Percentiles rank a stretch among this genome's conserved stretches.
These are phyloP conservation scores for Eimeria acervulina DNA, from an alignment of 169 alveolate species.

Conservation along the genomic window DNA sequence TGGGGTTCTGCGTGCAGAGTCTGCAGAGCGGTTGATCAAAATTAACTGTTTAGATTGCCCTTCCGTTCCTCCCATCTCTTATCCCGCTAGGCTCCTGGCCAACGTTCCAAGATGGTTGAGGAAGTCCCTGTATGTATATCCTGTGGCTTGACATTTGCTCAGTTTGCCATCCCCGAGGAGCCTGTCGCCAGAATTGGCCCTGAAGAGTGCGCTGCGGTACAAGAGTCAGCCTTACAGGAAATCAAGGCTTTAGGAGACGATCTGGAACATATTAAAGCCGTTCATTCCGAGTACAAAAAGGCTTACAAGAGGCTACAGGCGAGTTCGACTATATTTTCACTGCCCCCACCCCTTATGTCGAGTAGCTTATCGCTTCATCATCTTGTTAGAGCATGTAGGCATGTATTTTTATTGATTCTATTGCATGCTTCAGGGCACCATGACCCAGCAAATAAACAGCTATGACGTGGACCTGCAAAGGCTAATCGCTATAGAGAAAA, in stretches of 20 bases:
- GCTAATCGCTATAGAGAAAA: slow-evolving; percentile 67
- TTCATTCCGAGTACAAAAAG: slow-evolving; percentile 63
- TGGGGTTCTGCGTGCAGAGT: background rate
- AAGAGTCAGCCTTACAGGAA: slow-evolving; percentile 67
- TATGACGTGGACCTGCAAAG: slow-evolving; percentile 80
- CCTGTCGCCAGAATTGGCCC: slow-evolving; percentile 81
- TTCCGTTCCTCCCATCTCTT: background rate
- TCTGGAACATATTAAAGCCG: slow-evolving; percentile 62
- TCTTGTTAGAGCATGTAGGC: background rate
- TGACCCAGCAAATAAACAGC: slow-evolving; percentile 70
- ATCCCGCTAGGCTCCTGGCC: background rate
- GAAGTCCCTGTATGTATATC: background rate
- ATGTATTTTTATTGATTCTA: background rate
- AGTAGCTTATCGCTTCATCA: background rate
- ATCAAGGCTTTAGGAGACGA: slow-evolving; percentile 63
- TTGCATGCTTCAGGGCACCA: slow-evolving; percentile 19
- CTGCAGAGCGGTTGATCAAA: background rate
- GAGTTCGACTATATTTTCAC: background rate
- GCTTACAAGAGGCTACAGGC: slow-evolving; percentile 81
- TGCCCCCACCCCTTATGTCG: background rate
- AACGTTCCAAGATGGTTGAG: background rate
- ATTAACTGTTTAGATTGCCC: background rate
- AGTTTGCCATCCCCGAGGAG: slow-evolving; percentile 83
- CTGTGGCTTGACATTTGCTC: background rate
- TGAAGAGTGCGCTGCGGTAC: slow-evolving; percentile 79